Percentiles rank a stretch among this genome's conserved stretches.
phyloP scores from a whole-genome alignment of 2,329 filamentous ascomycete species.

The Fusarium brachygibbosum region DNA sequence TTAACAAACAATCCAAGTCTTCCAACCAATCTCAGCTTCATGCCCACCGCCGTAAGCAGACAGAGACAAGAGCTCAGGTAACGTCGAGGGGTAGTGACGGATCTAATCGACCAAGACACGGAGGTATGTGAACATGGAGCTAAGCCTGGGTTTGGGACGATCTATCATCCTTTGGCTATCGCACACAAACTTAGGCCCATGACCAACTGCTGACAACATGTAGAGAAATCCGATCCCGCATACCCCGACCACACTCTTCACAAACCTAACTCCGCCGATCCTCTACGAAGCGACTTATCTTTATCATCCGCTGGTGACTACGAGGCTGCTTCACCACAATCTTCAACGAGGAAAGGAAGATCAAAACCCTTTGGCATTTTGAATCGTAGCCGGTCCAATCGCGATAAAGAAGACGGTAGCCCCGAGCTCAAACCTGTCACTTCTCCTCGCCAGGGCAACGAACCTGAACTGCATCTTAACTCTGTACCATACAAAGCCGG shows the following conservation, averaged over 20 bases:
- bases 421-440: constrained; percentile 54
- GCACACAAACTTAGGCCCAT: constrained; percentile 24
- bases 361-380: constrained; percentile 68
- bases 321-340: constrained; percentile 55
- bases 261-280: constrained; percentile 58
- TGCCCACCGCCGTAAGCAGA: constrained; percentile 49
- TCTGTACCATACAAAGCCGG: constrained; percentile 68
- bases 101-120: constrained; percentile 48
- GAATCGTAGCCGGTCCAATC: constrained; percentile 65
- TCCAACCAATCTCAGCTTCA: constrained; percentile 53
- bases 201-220: constrained; percentile 43
- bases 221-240: constrained; percentile 45
- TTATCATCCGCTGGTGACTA: constrained; percentile 63
- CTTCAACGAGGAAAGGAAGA: constrained; percentile 63
- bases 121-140: constrained; percentile 53
- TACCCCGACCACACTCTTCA: constrained; percentile 53
- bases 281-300: constrained; percentile 67
- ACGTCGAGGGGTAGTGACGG: constrained; percentile 57
- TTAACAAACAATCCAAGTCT: constrained; percentile 62
- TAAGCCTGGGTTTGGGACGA: constrained; percentile 29
- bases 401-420: constrained; percentile 63
- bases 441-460: constrained; percentile 43
- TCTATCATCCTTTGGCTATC: constrained; percentile 37
- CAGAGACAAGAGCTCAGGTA: constrained; percentile 55
- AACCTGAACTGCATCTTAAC: constrained; percentile 50